Base-by-base conservation (phyloP, 2,329 filamentous ascomycete genomes). In the Teratosphaeria pseudoeucalypti region DNA sequence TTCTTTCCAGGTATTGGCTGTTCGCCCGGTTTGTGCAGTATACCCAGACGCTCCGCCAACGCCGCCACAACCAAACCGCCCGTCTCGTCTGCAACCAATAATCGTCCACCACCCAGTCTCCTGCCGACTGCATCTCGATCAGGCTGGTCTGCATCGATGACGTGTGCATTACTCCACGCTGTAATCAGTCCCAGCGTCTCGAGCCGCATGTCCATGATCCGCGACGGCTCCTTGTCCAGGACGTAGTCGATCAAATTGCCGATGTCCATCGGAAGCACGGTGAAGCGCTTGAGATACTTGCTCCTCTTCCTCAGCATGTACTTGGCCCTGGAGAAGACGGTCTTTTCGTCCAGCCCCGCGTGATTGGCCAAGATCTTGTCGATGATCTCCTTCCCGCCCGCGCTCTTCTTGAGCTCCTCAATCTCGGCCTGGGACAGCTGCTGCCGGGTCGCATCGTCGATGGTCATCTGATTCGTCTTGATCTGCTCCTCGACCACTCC, bases 251-350 rank as follows among this genome's bases (percentile, higher is more conserved):
- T 85, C 62, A 97, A 78, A 64, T 85, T 81, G 0, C 85, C 81
- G 14, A 95, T 85, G 69, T 96, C 91, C 66, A 97, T 76, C 0
- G 92, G 92, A 57, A 95, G 74, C 1, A 94, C 84, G 0, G 88
- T 90, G 70, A 99, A 97, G 12, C 91, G 82, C 68, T 88, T 86
- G 64, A 97, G 82, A 72, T 95, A 97, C 75, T 99, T 99, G 72
- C 87, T 92, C 64, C 89, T 88, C 77, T 99, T 99, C 54, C 95
- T 81, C 19, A 97, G 78, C 69, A 94, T 96, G 75, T 99, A 99
- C 74, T 99, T 99, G 52, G 92, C 92, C 60, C 96, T 79, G 2
- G 91, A 95, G 70, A 95, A 99, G 0, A 85, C 82, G 0, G 94
- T 97, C 80, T 99, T 99, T 76, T 97, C 88, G 66, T 95, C 91